phyloP scores from a whole-genome alignment of 2,329 filamentous ascomycete genomes.

The Colletotrichum siamense region DNA sequence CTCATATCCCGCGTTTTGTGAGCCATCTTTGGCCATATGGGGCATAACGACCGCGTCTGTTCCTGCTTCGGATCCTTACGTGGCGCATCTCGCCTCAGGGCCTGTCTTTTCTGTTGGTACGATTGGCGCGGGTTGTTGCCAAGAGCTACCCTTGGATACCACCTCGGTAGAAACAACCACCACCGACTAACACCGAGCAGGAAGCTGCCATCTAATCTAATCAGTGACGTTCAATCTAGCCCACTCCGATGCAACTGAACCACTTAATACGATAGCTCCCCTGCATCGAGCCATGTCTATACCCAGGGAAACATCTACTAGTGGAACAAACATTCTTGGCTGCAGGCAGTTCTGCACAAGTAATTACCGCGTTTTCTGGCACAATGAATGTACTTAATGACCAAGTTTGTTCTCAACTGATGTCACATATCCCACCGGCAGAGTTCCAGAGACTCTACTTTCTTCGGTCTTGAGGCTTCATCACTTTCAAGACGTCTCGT shows the following conservation, averaged over 20 bases:
- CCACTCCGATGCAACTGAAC: background rate
- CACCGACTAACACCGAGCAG: constrained; percentile 6
- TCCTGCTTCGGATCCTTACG: background rate
- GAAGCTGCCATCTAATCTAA: constrained; percentile 7
- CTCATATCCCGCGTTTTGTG: background rate
- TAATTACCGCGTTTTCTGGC: background rate
- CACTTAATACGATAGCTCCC: background rate
- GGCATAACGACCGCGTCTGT: background rate
- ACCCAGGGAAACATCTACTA: background rate
- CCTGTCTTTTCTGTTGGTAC: background rate
- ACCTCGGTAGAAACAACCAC: background rate
- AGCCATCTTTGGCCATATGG: background rate
- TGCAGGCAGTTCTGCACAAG: background rate
- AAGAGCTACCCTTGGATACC: background rate
- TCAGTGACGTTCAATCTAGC: background rate
- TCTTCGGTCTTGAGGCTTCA: background rate
- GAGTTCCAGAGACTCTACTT: background rate
- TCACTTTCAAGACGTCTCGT: background rate
- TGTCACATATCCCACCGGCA: background rate
- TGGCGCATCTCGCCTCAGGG: background rate
- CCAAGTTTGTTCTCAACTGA: background rate
- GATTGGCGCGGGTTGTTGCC: background rate
- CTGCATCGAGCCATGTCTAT: background rate
- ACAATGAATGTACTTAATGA: background rate
- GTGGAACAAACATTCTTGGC: background rate